Base-by-base conservation (phyloP, 148 eudicot genomes). In the Mesembryanthemum crystallinum region DNA sequence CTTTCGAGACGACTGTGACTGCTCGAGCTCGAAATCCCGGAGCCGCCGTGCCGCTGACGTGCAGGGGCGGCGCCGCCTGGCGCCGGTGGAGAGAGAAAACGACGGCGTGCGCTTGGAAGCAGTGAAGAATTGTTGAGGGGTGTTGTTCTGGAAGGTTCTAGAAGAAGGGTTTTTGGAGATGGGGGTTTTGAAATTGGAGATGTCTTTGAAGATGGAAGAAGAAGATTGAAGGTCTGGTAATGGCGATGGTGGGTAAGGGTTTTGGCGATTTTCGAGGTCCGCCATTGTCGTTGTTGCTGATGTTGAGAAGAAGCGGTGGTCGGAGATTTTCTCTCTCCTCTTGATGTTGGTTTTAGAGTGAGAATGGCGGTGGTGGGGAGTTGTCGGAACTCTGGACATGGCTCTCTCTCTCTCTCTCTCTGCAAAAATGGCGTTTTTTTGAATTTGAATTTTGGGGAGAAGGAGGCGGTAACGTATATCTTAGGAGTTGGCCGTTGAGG, bases 111-210 rank as follows among this genome's bases (percentile, higher is more conserved):
- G 72, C 47, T 83, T 91, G 7, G 85, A 77, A 0, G 93, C 89
- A 11, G 97, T 86, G 85, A 88, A 91, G 89, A 86, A 87, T 66
- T 86, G 83, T 66, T 86, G 83, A 27, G 74, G 88, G 17, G 78
- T 80, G 21, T 71, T 62, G 8, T 49, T 29, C 15, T 85, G 75
- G 77, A 82, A 75, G 66, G 76, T 73, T 82, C 69, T 71, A 51
- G 89, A 74, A 43, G 83, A n/a, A n/a, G n/a, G n/a, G n/a, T n/a
- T 67, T 79, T 85, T 29, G 83, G 94, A 73, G 89, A 85, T 83
- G 21, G 98, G 98, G 68, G 98, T 93, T 82, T 83, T 86, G 89
- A 87, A 81, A 81, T 91, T 91, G 62, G 98, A 94, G 64, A 94
- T 80, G 86, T 94, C 98, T 49, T 75, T 85, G 77, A 94, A 78